Evolutionary conservation across 768 basidiomycete genomes (phyloP).

Genomic region (Chlorophyllum brunneum): DNA sequence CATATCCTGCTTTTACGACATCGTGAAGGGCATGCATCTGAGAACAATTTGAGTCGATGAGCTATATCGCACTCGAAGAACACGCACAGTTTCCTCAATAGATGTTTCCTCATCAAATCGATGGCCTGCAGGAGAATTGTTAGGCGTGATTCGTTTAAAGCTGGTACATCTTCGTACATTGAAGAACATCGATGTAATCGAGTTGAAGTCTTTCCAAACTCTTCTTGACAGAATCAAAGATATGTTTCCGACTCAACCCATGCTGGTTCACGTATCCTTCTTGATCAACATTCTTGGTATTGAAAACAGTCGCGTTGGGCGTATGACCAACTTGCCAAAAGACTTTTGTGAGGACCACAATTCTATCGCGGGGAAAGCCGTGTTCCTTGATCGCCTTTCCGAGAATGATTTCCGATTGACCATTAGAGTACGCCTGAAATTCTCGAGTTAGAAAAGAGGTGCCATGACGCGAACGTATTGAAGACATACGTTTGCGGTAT

Average conservation of each 20-base stretch:
- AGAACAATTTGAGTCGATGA: not conserved
- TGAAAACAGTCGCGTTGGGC: constrained; percentile 3
- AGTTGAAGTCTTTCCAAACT: constrained; percentile 65
- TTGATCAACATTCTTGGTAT: constrained; percentile 24
- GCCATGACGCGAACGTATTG: not conserved
- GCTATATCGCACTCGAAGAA: not conserved
- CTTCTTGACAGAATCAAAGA: constrained; percentile 64
- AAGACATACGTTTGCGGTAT: constrained; percentile 45
- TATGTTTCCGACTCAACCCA: constrained; percentile 53
- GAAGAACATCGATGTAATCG: constrained; percentile 74
- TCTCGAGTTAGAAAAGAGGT: not conserved
- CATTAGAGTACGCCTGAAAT: constrained; percentile 58
- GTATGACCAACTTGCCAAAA: constrained; percentile 27
- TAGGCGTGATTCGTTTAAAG: constrained; percentile 24
- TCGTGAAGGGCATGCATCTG: constrained; percentile 69
- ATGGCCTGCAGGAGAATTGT: constrained; percentile 35
- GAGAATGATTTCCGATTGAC: constrained; percentile 59
- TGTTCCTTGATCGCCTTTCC: constrained; percentile 69
- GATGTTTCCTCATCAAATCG: constrained; percentile 56
- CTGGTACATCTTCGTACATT: constrained; percentile 38
- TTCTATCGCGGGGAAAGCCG: constrained; percentile 62
- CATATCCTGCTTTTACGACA: constrained; percentile 59
- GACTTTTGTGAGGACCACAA: constrained; percentile 80
- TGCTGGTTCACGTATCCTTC: constrained; percentile 52
- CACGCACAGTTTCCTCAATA: constrained; percentile 49